A percentile compares a stretch with the other conserved stretches of the same genome.
phyloP scores from a whole-genome alignment of 305 asterid species.

The Solanum hybrid region DNA sequence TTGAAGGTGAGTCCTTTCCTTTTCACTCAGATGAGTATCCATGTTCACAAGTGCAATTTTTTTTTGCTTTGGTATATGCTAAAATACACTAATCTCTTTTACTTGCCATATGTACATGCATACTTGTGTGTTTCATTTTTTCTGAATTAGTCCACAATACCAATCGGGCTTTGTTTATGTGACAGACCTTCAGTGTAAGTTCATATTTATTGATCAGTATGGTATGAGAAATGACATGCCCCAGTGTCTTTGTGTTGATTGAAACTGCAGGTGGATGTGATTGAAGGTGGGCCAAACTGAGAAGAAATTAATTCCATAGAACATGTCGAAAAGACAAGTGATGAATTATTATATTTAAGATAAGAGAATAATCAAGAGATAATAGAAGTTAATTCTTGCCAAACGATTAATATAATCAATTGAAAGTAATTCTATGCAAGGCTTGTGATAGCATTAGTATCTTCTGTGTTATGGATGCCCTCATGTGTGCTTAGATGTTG shows the following conservation, averaged over 20 bases:
- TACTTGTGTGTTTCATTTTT: background rate
- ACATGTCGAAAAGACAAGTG: background rate
- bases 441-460: background rate
- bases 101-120: background rate
- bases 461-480: background rate
- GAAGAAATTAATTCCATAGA: background rate
- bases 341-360: background rate
- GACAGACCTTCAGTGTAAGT: background rate
- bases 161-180: background rate
- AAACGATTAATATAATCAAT: background rate
- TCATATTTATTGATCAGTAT: background rate
- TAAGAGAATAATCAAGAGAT: background rate
- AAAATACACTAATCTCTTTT: background rate
- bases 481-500: background rate
- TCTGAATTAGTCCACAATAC: background rate
- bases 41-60: background rate
- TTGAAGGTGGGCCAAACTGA: background rate
- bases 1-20: constrained; percentile 28
- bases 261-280: background rate
- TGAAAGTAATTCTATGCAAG: background rate
- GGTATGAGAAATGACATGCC: background rate
- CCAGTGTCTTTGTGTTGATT: background rate
- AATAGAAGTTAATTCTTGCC: background rate
- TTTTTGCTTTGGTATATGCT: background rate
- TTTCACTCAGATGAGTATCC: background rate